Evolutionary conservation across 2,329 filamentous ascomycete species (phyloP), one percentile per base, ranked within the genome.

Genomic region (Trichoderma sp.): DNA sequence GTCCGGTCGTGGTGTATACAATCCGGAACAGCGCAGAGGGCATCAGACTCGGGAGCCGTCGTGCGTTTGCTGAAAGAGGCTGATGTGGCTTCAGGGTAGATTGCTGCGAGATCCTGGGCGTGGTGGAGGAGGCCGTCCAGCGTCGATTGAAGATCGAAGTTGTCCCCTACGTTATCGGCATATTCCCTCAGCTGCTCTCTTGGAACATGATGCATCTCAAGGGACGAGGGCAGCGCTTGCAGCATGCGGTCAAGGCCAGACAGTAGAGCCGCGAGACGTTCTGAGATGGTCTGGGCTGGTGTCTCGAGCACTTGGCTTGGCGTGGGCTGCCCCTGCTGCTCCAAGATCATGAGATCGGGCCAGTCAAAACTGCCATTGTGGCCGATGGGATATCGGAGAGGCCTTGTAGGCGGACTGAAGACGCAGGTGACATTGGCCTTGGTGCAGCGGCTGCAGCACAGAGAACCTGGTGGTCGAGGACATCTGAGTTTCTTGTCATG

Each of bases 401-500:
- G 73, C 40, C 76, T 76, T 53, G 73, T 67, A 16, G 75, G 77
- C 40, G 83, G 82, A 43, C 82, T 85, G 72, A 83, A 85, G 56
- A 81, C 68, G 69, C 83, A 85, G 6, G 75, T 56, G 2, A 77
- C 75, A 35, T 77, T 75, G 27, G 82, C 82, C 71, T 81, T 84
- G 27, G 76, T 71, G 70, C 83, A 85, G 35, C 83, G 79, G 10
- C 76, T 76, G 71, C 83, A 85, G 13, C 74, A 73, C 6, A 74
- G 68, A 33, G 77, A 77, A 0, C 79, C 79, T 0, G 76, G 69
- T 33, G 78, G 76, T 65, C 82, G 83, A 5, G 81, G 80, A 62
- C 83, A 85, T 73, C 79, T 78, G 14, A 84, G 76, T 73, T 85
- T 85, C 49, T 85, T 83, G 21, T 78, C 77, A 70, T 85, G 83